phyloP scores from a whole-genome alignment of 1,139 yeast species.

The Zhuliangozyma parablackwelliae region DNA sequence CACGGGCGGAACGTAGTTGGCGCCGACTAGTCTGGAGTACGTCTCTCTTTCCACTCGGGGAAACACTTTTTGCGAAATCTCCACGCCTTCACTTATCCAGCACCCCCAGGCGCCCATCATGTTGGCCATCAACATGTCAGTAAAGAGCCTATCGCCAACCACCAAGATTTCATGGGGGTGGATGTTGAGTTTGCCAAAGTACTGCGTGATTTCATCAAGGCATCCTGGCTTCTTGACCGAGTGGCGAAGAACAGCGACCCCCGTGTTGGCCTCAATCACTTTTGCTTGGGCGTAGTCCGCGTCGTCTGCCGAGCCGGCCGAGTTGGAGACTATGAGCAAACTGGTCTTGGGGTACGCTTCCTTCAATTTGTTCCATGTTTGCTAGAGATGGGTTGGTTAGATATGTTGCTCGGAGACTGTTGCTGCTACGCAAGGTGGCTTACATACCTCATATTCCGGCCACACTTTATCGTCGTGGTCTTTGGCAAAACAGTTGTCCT shows the following conservation, averaged over 20 bases:
- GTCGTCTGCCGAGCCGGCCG: constrained; percentile 89
- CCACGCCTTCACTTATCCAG: constrained; percentile 81
- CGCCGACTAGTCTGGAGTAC: constrained; percentile 26
- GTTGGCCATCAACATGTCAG: constrained; percentile 92
- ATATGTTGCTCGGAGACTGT: too few relatives aligned
- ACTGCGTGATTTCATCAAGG: constrained; percentile 58
- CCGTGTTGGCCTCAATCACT: constrained; percentile 61
- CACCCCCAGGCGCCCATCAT: constrained; percentile 84
- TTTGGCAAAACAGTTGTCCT: constrained; percentile 90
- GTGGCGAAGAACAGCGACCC: constrained; percentile 76
- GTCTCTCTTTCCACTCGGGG: constrained; percentile 51
- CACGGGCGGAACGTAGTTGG: constrained; percentile 23
- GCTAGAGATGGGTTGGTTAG: constrained; percentile 11
- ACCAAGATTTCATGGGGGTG: constrained; percentile 69
- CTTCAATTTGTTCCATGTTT: constrained; percentile 56
- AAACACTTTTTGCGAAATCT: constrained; percentile 44
- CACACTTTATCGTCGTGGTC: constrained; percentile 79
- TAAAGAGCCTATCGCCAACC: constrained; percentile 85
- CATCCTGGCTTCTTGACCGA: constrained; percentile 89
- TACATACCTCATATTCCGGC: constrained; percentile 55
- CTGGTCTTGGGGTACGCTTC: constrained; percentile 58
- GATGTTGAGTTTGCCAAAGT: constrained; percentile 48
- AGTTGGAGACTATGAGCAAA: constrained; percentile 79
- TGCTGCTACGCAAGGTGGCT: background rate
- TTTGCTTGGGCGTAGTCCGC: constrained; percentile 55